Conservation (phyloP, 2,329 filamentous ascomycete genomes). For the Xylaria sp. region DNA sequence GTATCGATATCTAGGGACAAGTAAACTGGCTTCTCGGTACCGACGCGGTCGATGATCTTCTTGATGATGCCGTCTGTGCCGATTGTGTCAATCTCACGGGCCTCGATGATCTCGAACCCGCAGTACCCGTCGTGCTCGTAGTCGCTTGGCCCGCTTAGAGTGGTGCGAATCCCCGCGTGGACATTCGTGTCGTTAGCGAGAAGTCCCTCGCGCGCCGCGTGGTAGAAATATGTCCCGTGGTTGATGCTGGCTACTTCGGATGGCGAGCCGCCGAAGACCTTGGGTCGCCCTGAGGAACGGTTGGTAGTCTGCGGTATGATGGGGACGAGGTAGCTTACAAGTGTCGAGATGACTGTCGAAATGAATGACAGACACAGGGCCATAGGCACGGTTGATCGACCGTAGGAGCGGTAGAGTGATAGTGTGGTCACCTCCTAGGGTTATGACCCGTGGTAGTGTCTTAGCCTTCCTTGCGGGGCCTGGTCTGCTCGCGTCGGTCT, state of each 20-base stretch:
- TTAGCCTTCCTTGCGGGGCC: constrained; percentile 75
- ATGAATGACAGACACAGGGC: constrained; percentile 65
- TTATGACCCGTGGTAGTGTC: constrained; percentile 82
- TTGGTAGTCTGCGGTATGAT: neutral
- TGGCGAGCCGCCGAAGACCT: constrained; percentile 84
- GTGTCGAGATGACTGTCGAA: constrained; percentile 71
- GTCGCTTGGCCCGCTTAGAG: constrained; percentile 76
- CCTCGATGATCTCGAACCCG: constrained; percentile 83
- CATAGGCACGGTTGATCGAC: constrained; percentile 65
- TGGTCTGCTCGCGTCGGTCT: constrained; percentile 68
- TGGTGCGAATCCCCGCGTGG: constrained; percentile 86
- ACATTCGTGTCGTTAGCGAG: constrained; percentile 84
- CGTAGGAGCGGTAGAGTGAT: constrained; percentile 65
- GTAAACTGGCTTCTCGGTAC: constrained; percentile 76
- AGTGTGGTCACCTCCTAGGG: constrained; percentile 69
- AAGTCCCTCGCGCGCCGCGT: constrained; percentile 78
- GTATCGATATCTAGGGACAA: constrained; percentile 88
- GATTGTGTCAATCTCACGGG: constrained; percentile 59
- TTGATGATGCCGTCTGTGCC: constrained; percentile 75
- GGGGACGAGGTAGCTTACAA: constrained; percentile 54
- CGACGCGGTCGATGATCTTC: constrained; percentile 76
- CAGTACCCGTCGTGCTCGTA: constrained; percentile 87
- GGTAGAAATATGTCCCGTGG: constrained; percentile 89
- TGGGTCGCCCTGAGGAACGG: constrained; percentile 71
- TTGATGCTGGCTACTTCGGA: constrained; percentile 79